Conservation (phyloP, 495 filamentous ascomycete genomes). For the Aspergillus olivimuriae region DNA sequence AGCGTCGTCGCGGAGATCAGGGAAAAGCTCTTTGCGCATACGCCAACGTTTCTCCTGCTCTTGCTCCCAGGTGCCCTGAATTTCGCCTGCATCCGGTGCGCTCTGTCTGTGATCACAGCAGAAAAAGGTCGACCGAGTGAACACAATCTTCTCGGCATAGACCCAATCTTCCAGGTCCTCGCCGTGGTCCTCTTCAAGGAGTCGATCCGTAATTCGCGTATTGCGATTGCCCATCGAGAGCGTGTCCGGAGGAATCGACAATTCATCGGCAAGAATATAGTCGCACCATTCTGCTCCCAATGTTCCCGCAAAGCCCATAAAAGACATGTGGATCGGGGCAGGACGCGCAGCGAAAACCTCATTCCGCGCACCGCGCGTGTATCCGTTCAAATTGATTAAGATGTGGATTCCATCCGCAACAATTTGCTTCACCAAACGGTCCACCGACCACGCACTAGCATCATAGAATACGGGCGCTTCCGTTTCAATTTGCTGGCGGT, state of each 20-base stretch:
- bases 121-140: slow-evolving; percentile 93
- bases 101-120: slow-evolving; percentile 97
- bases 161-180: slow-evolving; percentile 71
- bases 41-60: slow-evolving; percentile 80
- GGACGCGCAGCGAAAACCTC: slow-evolving; percentile 95
- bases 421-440: slow-evolving; percentile 82
- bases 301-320: slow-evolving; percentile 98
- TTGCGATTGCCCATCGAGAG: slow-evolving; percentile 73
- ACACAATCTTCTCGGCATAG: slow-evolving; percentile 96
- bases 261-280: slow-evolving; percentile 86
- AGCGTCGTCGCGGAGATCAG: slow-evolving; percentile 69
- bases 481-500: slow-evolving; percentile 88
- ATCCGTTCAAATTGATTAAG: slow-evolving; percentile 94
- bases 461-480: slow-evolving; percentile 92
- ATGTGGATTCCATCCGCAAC: slow-evolving; percentile 93
- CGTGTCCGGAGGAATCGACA: slow-evolving; percentile 77
- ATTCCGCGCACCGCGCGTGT: slow-evolving; percentile 93
- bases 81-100: slow-evolving; percentile 65
- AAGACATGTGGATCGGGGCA: slow-evolving; percentile 97
- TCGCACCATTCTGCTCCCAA: slow-evolving; percentile 98
- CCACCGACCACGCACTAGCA: slow-evolving; percentile 78
- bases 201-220: slow-evolving; percentile 62
- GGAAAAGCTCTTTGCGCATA: slow-evolving; percentile 95
- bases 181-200: slow-evolving; percentile 60
- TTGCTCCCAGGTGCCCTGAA: slow-evolving; percentile 68